Conservation (phyloP, 2,329 filamentous ascomycete species). For the Alternaria sp. region DNA sequence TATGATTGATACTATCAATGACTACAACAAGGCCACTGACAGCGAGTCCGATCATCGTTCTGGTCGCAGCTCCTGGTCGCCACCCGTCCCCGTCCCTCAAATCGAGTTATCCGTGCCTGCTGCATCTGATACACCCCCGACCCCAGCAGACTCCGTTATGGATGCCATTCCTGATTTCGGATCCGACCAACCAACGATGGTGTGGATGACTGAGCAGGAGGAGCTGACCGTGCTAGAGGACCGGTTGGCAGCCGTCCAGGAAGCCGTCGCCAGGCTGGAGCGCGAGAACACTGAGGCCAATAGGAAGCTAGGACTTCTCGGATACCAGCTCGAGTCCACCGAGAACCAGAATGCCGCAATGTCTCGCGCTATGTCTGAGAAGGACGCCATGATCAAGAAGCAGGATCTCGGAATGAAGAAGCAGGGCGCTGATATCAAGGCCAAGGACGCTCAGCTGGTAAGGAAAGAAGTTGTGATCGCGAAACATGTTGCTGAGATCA, state of each 20-base stretch:
- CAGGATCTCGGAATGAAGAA: constrained; percentile 18
- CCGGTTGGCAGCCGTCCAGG: neutral
- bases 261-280: neutral
- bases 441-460: neutral
- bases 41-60: neutral
- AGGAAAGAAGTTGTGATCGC: neutral
- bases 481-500: neutral
- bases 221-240: neutral
- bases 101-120: neutral
- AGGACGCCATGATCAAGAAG: constrained; percentile 22
- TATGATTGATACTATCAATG: neutral
- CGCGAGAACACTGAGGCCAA: constrained; percentile 1
- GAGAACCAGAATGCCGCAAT: constrained; percentile 25
- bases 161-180: no score
- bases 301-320: constrained; percentile 18
- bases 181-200: no score
- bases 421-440: neutral
- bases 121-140: constrained; percentile 7
- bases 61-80: neutral
- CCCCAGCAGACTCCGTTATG: neutral
- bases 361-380: constrained; percentile 21
- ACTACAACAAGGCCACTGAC: neutral
- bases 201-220: no score
- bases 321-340: constrained; percentile 25
- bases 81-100: neutral